Percentiles rank a stretch among this genome's conserved stretches.
phyloP scores from a whole-genome alignment of 352 stramenopile species.

The Phytophthora litchii region DNA sequence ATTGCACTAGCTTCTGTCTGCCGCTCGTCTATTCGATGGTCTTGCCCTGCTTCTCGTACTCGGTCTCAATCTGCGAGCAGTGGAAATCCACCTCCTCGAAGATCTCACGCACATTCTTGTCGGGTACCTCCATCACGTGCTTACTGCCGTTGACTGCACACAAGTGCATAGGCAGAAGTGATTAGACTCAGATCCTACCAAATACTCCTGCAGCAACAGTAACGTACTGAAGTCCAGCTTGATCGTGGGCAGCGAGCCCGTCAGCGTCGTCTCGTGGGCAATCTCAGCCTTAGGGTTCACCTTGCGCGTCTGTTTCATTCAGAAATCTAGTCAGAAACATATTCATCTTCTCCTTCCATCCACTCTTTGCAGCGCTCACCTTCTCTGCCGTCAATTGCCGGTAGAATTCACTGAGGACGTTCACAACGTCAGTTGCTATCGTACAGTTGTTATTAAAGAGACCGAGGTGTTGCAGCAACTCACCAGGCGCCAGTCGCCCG shows the following conservation, averaged over 20 bases:
- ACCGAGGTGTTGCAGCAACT: conserved; percentile 5
- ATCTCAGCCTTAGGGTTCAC: conserved; percentile 87
- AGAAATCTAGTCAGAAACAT: conserved; percentile 1
- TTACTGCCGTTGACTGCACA: conserved; percentile 78
- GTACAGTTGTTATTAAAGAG: neutral
- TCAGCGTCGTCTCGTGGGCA: conserved; percentile 56
- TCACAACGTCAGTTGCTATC: conserved; percentile 7
- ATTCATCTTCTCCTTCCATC: neutral
- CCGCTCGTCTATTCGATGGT: conserved; percentile 69
- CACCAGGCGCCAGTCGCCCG: conserved; percentile 79
- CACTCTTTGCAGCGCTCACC: conserved; percentile 37
- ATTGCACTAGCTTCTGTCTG: conserved; percentile 8
- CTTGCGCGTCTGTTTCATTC: conserved; percentile 52
- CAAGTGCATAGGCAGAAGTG: neutral
- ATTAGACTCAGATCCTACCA: conserved; percentile 2
- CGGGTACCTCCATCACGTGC: conserved; percentile 66
- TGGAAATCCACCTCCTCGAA: conserved; percentile 85
- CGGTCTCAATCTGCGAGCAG: conserved; percentile 87
- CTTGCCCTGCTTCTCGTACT: conserved; percentile 87
- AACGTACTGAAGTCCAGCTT: conserved; percentile 83
- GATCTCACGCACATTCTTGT: conserved; percentile 83
- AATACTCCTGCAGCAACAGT: neutral
- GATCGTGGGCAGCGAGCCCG: conserved; percentile 64
- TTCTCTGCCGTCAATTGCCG: conserved; percentile 82
- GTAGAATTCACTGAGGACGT: conserved; percentile 76